Evolutionary conservation across 495 filamentous ascomycete genomes (phyloP).

Genomic region (Hypoxylon rickii): DNA sequence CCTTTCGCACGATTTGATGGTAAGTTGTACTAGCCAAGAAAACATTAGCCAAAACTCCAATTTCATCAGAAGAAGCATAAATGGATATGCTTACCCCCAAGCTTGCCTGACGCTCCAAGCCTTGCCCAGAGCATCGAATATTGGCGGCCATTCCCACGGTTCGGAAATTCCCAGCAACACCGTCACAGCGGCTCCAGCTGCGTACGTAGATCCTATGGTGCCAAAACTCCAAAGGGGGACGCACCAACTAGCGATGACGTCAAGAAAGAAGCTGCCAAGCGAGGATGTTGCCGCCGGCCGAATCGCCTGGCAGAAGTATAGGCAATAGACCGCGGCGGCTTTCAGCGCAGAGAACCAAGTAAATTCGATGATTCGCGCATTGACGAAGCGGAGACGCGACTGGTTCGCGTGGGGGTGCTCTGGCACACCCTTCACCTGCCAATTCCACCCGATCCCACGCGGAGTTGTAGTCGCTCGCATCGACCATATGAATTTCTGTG

Average conservation of each 20-base stretch:
- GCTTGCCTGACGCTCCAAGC: constrained; percentile 18
- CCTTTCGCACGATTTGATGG: constrained; percentile 16
- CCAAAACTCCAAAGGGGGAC: constrained; percentile 13
- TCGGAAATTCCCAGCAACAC: constrained; percentile 11
- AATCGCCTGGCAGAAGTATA: constrained; percentile 7
- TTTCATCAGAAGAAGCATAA: too few species aligned
- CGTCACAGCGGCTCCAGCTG: constrained; percentile 3
- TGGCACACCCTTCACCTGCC: constrained; percentile 34
- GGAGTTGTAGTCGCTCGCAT: constrained; percentile 7
- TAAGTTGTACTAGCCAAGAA: constrained; percentile 1
- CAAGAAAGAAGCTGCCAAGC: not conserved
- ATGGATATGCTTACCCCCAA: constrained; percentile 22
- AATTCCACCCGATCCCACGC: constrained; percentile 36
- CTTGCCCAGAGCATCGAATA: not conserved
- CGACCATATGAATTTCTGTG: constrained; percentile 24
- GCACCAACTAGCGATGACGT: not conserved
- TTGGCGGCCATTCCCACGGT: constrained; percentile 19
- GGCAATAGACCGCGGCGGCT: constrained; percentile 4
- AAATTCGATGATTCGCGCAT: not conserved
- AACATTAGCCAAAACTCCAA: too few species aligned
- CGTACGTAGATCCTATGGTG: constrained; percentile 6
- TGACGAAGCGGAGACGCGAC: constrained; percentile 3
- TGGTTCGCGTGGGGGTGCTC: not conserved
- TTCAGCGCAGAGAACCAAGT: constrained; percentile 7
- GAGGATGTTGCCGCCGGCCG: not conserved